Percentiles rank a stretch among this genome's conserved stretches.
phyloP scores from a whole-genome alignment of 2,329 filamentous ascomycete genomes.

The Penicillium sp. region DNA sequence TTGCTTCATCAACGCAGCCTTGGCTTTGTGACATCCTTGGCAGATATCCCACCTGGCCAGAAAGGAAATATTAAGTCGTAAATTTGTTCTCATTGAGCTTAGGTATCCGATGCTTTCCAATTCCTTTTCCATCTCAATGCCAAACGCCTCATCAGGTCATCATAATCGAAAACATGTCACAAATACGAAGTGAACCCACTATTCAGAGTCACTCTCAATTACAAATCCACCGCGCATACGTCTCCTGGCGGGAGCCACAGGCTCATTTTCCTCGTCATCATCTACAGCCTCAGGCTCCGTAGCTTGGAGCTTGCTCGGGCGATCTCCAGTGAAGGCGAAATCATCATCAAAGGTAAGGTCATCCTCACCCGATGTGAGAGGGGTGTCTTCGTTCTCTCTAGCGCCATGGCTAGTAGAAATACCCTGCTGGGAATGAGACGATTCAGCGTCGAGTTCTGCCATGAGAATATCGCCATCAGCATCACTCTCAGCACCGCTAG shows the following conservation, averaged over 20 bases:
- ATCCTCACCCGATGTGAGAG: slow-evolving; percentile 25
- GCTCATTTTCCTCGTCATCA: slow-evolving; percentile 28
- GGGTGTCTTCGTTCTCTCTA: slow-evolving; percentile 18
- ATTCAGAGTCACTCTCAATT: slow-evolving; percentile 40
- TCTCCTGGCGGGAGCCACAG: slow-evolving; percentile 26
- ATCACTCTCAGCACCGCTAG: slow-evolving; percentile 13
- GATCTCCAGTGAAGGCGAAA: slow-evolving; percentile 26
- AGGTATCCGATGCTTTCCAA: slow-evolving; percentile 7
- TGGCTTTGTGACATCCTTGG: neutral
- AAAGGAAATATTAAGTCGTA: neutral
- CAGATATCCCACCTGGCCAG: too few relatives aligned
- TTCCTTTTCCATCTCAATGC: slow-evolving; percentile 6
- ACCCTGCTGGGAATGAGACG: slow-evolving; percentile 13
- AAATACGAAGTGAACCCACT: slow-evolving; percentile 2
- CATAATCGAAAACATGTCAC: slow-evolving; percentile 6
- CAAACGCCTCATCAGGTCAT: slow-evolving; percentile 26
- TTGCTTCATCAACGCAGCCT: neutral
- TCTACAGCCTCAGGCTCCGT: slow-evolving; percentile 12
- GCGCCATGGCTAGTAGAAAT: slow-evolving; percentile 14
- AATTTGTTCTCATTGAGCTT: slow-evolving; percentile 1
- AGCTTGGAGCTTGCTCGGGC: slow-evolving; percentile 11
- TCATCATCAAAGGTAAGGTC: slow-evolving; percentile 30
- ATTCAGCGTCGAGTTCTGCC: slow-evolving; percentile 18
- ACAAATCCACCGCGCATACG: slow-evolving; percentile 36
- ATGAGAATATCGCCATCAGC: slow-evolving; percentile 29